Evolutionary conservation across 208 protist genomes (phyloP).

Genomic region (Acanthamoeba sp.): DNA sequence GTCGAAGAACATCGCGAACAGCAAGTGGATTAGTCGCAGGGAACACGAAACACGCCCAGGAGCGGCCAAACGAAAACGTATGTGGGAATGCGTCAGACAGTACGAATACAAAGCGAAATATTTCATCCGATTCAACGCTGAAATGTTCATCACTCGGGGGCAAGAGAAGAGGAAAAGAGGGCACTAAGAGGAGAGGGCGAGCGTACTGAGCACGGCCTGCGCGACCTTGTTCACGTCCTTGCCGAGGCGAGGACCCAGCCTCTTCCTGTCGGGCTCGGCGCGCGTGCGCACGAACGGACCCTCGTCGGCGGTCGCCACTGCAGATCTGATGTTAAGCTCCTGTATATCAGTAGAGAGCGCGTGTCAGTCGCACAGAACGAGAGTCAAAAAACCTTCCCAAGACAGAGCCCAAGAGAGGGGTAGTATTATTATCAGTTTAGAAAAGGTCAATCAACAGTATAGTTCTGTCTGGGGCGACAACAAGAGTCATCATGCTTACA

Average conservation of each 20-base stretch:
- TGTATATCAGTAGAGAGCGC: not conserved
- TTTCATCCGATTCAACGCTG: slow-evolving; percentile 29
- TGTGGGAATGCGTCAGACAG: not conserved
- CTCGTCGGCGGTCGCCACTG: slow-evolving; percentile 27
- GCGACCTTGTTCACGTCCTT: slow-evolving; percentile 92
- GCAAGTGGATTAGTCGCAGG: too few species aligned
- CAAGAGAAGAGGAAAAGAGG: not conserved
- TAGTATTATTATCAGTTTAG: slow-evolving; percentile 9
- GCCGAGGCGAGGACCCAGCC: slow-evolving; percentile 82
- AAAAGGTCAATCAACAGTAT: slow-evolving; percentile 47
- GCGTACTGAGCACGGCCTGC: slow-evolving; percentile 72
- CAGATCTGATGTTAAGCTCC: slow-evolving; percentile 14
- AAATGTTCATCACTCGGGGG: slow-evolving; percentile 9
- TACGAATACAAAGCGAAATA: slow-evolving; percentile 32
- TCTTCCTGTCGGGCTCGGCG: slow-evolving; percentile 46
- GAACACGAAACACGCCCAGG: too few species aligned
- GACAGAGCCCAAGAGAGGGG: too few species aligned
- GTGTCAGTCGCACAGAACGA: not conserved
- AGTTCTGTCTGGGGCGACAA: slow-evolving; percentile 48
- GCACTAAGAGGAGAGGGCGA: not conserved
- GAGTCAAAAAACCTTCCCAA: not conserved
- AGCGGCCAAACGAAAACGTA: not conserved
- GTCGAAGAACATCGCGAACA: not conserved
- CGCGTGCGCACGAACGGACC: slow-evolving; percentile 20
- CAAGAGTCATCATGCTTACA: not conserved